Conservation (phyloP, 257 asterid species). For the Asclepias syriaca region DNA sequence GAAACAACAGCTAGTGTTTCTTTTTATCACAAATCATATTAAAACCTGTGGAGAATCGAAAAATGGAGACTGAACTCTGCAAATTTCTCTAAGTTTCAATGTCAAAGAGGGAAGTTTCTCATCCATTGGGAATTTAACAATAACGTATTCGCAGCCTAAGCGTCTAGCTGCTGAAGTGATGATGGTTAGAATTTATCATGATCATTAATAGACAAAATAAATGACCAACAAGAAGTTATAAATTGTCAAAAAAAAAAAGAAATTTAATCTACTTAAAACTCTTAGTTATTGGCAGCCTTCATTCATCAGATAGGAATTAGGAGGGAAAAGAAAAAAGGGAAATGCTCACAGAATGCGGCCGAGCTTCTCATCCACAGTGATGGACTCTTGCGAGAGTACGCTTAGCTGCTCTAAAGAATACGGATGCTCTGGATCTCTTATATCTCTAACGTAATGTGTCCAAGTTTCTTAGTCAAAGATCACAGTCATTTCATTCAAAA, state of each 20-base stretch:
- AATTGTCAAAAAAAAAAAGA: background rate
- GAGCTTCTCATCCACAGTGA: conserved; percentile 78
- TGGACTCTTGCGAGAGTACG: conserved; percentile 82
- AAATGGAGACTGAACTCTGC: background rate
- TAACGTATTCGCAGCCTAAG: background rate
- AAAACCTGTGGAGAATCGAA: background rate
- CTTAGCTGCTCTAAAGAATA: conserved; percentile 90
- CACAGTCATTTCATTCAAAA: conserved; percentile 8
- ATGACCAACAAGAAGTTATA: background rate
- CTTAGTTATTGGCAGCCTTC: background rate
- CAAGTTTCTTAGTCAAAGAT: conserved; percentile 47
- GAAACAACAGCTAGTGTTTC: background rate
- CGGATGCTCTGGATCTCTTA: conserved; percentile 96
- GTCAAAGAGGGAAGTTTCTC: background rate
- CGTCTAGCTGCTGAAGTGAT: background rate
- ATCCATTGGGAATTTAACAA: background rate
- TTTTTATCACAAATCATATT: background rate
- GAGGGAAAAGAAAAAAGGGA: background rate
- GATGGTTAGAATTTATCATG: background rate
- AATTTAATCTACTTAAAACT: background rate
- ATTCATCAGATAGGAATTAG: background rate
- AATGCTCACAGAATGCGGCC: conserved; percentile 69
- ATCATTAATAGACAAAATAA: background rate
- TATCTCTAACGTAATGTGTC: conserved; percentile 71
- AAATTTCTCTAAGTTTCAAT: background rate